Base-by-base conservation (phyloP, 768 basidiomycete genomes). In the Boletus vermiculosoides region DNA sequence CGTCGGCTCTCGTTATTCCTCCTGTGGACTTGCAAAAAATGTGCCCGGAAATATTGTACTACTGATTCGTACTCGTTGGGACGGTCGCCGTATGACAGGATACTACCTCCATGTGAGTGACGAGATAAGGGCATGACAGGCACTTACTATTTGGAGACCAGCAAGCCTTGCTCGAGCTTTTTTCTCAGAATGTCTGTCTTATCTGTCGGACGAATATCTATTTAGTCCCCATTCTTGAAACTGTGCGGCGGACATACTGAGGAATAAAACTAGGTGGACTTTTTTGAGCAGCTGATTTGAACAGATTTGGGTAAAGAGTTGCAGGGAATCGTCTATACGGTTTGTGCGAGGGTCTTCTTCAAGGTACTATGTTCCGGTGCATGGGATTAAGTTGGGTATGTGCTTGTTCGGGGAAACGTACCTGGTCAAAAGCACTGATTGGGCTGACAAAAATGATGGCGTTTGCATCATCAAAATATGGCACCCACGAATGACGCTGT, bases 341-440 rank as follows among this genome's bases (percentile, higher is more conserved):
- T 94, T 94, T 40, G 87, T 88, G 55, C 87, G 81, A 30, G 88
- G 87, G 66, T 94, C 92, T 75, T 94, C 92, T 67, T 92, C 88
- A 23, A 94, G 78, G 70, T 92, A 92, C 90, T 93, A 63, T 22
- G 20, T 46, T 33, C 47, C 50, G 13, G 25, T 48, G 16, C 12
- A 50, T 36, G 7, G 23, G 20, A 22, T 56, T 22, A 46, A 58
- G 37, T 8, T 23, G 45, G 58, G 33, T 58, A 59, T 15, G 37
- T 36, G 18, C 13, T 31, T 37, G 0, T n/a, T 8, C 41, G 10
- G 31, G 30, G 15, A 56, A 60, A 48, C 56, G 48, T 65, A 83
- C 86, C 77, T 90, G 88, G 71, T 90, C 88, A 65, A 88, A 90
- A 7, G 88, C 88, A 65, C 87, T 88, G 48, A 90, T 83, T 15